A percentile compares a stretch with the other conserved stretches of the same genome.
phyloP scores from a whole-genome alignment of 345 rosid species.

The Alliaria petiolata region DNA sequence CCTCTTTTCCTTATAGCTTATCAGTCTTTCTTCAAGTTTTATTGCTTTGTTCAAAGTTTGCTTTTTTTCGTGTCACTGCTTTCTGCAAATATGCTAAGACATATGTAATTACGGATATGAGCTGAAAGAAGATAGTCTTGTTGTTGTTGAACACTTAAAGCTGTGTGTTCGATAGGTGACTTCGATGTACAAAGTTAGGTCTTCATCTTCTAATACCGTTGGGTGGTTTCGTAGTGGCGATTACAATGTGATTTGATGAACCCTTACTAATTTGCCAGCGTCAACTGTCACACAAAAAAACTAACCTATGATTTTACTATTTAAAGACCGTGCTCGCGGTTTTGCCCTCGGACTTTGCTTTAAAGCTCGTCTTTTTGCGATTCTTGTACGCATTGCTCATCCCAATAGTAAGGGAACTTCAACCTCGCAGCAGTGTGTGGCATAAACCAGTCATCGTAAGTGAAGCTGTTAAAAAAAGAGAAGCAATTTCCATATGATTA shows the following conservation, averaged over 20 bases:
- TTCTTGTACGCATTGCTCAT: slow-evolving; percentile 66
- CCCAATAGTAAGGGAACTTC: slow-evolving; percentile 81
- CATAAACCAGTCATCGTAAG: slow-evolving; percentile 78
- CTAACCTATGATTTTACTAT: not conserved
- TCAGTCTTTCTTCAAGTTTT: not conserved
- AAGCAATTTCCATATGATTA: not conserved
- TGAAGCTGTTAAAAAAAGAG: slow-evolving; percentile 43
- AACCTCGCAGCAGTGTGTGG: slow-evolving; percentile 92
- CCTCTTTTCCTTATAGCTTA: not conserved
- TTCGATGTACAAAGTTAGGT: too few relatives aligned
- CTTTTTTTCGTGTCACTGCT: not conserved
- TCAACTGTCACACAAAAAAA: not conserved
- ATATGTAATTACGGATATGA: too few relatives aligned
- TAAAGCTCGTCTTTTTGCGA: slow-evolving; percentile 73
- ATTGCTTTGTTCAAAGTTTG: not conserved
- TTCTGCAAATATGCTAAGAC: not conserved
- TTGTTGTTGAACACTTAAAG: not conserved
- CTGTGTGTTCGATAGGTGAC: not conserved
- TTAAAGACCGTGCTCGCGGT: not conserved
- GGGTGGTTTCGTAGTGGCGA: not conserved
- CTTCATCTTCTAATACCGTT: too few relatives aligned
- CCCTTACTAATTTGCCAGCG: not conserved
- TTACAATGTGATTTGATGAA: not conserved
- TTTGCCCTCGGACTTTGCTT: slow-evolving; percentile 3
- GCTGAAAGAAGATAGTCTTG: too few relatives aligned